These are phyloP conservation scores for Pseudopyricularia cyperi DNA, from an alignment of 2,329 filamentous ascomycete genomes.

Conservation along the genomic window DNA sequence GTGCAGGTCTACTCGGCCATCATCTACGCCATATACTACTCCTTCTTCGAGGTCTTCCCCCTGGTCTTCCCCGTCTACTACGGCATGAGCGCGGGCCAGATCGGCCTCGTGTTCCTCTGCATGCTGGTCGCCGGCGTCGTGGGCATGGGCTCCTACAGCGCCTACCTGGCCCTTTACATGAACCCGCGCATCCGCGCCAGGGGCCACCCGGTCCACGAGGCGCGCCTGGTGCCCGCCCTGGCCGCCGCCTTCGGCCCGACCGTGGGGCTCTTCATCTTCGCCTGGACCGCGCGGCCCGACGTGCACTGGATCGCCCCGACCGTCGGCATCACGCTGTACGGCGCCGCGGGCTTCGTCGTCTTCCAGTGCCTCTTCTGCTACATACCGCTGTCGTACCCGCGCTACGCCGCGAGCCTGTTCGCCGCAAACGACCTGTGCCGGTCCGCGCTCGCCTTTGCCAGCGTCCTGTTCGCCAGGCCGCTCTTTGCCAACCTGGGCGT, in stretches of 20 bases:
- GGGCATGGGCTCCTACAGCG: conserved; percentile 32
- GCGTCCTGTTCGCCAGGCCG: conserved; percentile 46
- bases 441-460: conserved; percentile 43
- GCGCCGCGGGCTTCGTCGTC: conserved; percentile 36
- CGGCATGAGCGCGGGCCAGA: conserved; percentile 36
- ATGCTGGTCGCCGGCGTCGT: conserved; percentile 57
- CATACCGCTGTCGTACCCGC: conserved; percentile 40
- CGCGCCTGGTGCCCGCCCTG: conserved; percentile 41
- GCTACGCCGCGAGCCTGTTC: conserved; percentile 45
- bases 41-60: conserved; percentile 55
- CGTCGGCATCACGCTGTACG: conserved; percentile 47
- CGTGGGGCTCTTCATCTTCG: conserved; percentile 65
- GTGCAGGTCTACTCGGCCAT: conserved; percentile 48
- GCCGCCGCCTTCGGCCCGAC: conserved; percentile 37
- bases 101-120: conserved; percentile 72
- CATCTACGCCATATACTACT: conserved; percentile 49
- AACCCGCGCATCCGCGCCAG: conserved; percentile 33
- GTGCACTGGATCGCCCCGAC: conserved; percentile 63
- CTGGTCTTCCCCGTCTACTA: conserved; percentile 48
- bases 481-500: conserved; percentile 48
- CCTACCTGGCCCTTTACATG: conserved; percentile 38
- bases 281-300: conserved; percentile 50
- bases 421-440: conserved; percentile 49
- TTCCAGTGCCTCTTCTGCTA: conserved; percentile 50
- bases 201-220: conserved; percentile 38